Evolutionary conservation across 2,329 filamentous ascomycete species (phyloP), one percentile per base, ranked within the genome.

Genomic region (Aureobasidium sp.): DNA sequence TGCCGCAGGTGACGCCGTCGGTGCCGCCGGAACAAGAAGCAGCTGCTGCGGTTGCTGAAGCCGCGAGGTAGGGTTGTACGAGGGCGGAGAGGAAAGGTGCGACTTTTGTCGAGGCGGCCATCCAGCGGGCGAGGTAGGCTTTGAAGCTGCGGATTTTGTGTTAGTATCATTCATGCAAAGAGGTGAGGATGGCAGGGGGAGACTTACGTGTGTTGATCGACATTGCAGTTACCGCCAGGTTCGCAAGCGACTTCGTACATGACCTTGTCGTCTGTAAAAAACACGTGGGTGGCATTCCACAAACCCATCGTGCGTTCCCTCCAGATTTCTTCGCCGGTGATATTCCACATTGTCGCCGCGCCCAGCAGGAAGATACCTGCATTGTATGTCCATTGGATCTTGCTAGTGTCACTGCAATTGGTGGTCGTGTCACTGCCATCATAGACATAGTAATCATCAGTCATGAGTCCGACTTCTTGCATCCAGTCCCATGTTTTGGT

Each of bases 201-300:
- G 3, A 37, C 56, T 71, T 73, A 49, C 71, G 33, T 29, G 33
- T 48, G 81, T 75, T 91, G 87, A 72, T 91, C 88, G 65, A 79
- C 79, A 74, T 90, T 83, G 78, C 89, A 91, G 33, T 73, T 74
- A 27, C 44, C 42, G 33, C 24, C 19, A 1, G 60, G 50, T 29
- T 91, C 88, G 75, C 89, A 92, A 31, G 82, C 81, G 64, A 79
- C 78, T 74, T 91, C 88, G 67, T 79, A 82, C 71, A 89, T 81
- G 70, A 90, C 74, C 68, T 82, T 75, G 73, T 1, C 6, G 11
- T 78, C 71, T 68, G 82, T 79, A 75, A 91, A 90, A 62, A 82
- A 79, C 3, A 71, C 68, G 44, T 72, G 69, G n/a, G 74, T 71
- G 29, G 75, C 73, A 1, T 80, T 77, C 27, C 78, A 74, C 14